These are phyloP conservation scores for Tetramitus jugosus DNA, from an alignment of 208 protist species.

Conservation along the genomic window DNA sequence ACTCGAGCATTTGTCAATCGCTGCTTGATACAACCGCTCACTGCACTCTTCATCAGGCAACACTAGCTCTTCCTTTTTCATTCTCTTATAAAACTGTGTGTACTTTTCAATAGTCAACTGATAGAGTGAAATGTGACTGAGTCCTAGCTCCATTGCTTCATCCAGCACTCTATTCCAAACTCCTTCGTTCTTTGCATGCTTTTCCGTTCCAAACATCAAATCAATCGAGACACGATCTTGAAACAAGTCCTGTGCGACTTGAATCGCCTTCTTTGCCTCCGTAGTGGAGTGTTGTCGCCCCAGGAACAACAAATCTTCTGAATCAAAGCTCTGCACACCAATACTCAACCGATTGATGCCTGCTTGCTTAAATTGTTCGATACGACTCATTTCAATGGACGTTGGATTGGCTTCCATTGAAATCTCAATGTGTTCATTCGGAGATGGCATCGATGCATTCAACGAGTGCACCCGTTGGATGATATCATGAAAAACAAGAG, in stretches of 20 bases:
- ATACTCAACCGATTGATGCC: constrained; percentile 8
- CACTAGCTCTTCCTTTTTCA: background rate
- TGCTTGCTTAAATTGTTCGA: background rate
- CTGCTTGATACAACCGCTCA: background rate
- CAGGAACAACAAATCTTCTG: background rate
- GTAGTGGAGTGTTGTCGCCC: constrained; percentile 1
- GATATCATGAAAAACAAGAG: background rate
- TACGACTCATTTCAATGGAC: background rate
- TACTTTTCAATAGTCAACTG: constrained; percentile 20
- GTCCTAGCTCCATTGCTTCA: background rate
- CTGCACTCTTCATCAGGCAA: background rate
- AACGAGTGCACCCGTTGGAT: background rate
- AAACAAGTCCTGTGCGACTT: background rate
- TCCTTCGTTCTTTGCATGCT: background rate
- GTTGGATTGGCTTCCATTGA: constrained; percentile 21
- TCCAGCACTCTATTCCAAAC: background rate
- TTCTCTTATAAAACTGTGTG: background rate
- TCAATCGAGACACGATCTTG: background rate
- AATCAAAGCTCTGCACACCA: constrained; percentile 4
- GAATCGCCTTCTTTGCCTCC: background rate
- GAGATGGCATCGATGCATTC: background rate
- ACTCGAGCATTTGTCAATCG: background rate
- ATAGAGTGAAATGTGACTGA: background rate
- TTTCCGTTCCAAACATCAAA: constrained; percentile 5
- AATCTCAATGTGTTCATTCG: background rate